Evolutionary conservation across 176 grass and related monocot species (phyloP), one percentile per base, ranked within the genome.

Genomic region (Bothriochloa decipiens): DNA sequence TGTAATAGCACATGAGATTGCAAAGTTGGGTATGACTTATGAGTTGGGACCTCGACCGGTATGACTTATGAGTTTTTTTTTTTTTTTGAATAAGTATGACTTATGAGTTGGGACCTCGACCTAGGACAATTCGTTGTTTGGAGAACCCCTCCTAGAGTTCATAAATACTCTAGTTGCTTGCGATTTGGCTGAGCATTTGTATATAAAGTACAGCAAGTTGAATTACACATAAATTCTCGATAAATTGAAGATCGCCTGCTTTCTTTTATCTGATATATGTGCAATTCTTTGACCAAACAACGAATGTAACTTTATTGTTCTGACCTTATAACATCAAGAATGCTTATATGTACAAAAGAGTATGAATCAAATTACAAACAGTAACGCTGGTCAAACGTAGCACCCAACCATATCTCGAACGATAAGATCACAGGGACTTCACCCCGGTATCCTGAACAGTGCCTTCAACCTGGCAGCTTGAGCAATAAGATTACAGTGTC

Each of bases 271-370:
- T n/a, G n/a, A n/a, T 62, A 62, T 55, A 18, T 65, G 65, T 46
- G 74, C 81, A 53, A 25, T 75, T 42, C 13, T 87, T 70, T 76
- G 4, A 50, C 40, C 65, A 90, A 83, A 68, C n/a, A 90, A 84
- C 13, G 25, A 91, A 75, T 84, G 37, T 0, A 81, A 81, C 75
- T 76, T 69, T 26, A 84, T 87, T 84, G 72, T 50, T 16, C 2
- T 57, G 41, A 52, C 57, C 72, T 77, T 25, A 62, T 45, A 84
- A 63, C 57, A 49, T 46, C 37, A 87, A 29, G 14, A 77, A 81
- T 63, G 85, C 32, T 81, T 91, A 91, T n/a, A n/a, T 87, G 85
- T 87, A 91, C 89, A 91, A 69, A 69, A 72, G 46, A 42, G 43
- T 72, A 72, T 35, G 65, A 79, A 90, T 74, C 78, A 87, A 79